Percentiles rank a stretch among this genome's conserved stretches.
phyloP scores from a whole-genome alignment of 2,329 filamentous ascomycete genomes.

The Claviceps capensis region DNA sequence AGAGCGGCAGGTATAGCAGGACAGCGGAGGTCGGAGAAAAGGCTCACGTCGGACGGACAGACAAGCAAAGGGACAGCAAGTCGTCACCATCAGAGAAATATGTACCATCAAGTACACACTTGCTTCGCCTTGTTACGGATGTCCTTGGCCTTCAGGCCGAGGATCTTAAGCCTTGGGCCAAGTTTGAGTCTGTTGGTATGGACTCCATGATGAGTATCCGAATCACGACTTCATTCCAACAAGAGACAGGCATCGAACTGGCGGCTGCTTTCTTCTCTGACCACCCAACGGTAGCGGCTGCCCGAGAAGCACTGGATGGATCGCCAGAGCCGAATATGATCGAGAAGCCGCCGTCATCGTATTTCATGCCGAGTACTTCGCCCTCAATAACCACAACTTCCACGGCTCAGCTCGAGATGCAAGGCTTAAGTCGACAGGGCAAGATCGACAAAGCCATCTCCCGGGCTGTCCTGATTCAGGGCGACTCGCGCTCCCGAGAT shows the following conservation, averaged over 20 bases:
- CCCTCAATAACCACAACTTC: background rate
- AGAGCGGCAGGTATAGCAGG: too few species aligned
- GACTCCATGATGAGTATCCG: background rate
- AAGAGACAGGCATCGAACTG: background rate
- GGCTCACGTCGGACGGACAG: too few species aligned
- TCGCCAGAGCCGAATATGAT: background rate
- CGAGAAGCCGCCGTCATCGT: background rate
- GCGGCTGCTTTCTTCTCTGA: background rate
- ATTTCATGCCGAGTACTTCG: background rate
- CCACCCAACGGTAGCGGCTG: background rate
- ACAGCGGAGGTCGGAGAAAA: too few species aligned
- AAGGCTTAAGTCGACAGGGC: background rate
- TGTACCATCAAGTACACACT: too few species aligned
- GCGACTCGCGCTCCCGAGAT: background rate
- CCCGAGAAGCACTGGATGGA: background rate
- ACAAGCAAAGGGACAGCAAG: too few species aligned
- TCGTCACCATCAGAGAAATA: too few species aligned
- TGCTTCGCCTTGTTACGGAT: background rate
- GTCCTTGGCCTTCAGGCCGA: background rate
- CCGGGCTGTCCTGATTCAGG: background rate
- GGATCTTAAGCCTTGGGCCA: background rate
- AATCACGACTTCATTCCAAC: background rate
- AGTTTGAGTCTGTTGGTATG: background rate
- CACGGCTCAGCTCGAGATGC: background rate
- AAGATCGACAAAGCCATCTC: background rate